Evolutionary conservation across 176 grass and related monocot genomes (phyloP).

Genomic region (Coix lacrymajobi): DNA sequence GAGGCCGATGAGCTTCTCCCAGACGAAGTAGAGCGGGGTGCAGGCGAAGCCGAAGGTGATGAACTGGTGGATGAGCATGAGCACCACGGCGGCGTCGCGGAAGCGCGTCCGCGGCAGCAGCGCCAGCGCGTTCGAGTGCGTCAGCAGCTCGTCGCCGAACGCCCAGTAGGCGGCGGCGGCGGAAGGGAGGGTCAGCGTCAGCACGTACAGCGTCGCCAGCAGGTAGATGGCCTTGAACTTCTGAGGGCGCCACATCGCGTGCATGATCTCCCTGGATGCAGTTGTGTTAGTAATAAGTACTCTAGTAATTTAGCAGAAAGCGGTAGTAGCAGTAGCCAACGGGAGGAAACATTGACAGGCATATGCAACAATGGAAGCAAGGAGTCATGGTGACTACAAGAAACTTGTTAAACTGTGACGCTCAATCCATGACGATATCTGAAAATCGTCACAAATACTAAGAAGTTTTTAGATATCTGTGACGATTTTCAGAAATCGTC

Average conservation of each 20-base stretch:
- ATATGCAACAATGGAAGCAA: no score
- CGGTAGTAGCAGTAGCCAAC: no score
- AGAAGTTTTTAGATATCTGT: no score
- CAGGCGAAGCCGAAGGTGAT: conserved; percentile 99
- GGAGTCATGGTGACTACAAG: no score
- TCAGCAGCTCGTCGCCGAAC: conserved; percentile 83
- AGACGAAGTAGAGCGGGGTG: conserved; percentile 96
- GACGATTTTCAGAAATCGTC: no score
- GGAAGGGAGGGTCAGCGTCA: conserved; percentile 88
- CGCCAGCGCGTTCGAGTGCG: conserved; percentile 83
- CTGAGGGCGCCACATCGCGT: conserved; percentile 97
- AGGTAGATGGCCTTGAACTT: conserved; percentile 99
- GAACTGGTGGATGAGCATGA: conserved; percentile 98
- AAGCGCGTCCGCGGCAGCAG: conserved; percentile 58
- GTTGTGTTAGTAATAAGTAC: no score
- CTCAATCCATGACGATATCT: no score
- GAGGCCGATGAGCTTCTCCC: conserved; percentile 95
- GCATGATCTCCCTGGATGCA: conserved; percentile 83
- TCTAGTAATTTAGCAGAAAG: no score
- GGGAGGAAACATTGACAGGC: no score
- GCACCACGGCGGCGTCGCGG: conserved; percentile 78
- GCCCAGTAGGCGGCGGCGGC: conserved; percentile 96
- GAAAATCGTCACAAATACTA: no score
- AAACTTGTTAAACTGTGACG: no score
- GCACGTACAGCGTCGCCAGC: conserved; percentile 83